Base-by-base conservation (phyloP, 768 basidiomycete species). In the Boletus vinaceobasis region DNA sequence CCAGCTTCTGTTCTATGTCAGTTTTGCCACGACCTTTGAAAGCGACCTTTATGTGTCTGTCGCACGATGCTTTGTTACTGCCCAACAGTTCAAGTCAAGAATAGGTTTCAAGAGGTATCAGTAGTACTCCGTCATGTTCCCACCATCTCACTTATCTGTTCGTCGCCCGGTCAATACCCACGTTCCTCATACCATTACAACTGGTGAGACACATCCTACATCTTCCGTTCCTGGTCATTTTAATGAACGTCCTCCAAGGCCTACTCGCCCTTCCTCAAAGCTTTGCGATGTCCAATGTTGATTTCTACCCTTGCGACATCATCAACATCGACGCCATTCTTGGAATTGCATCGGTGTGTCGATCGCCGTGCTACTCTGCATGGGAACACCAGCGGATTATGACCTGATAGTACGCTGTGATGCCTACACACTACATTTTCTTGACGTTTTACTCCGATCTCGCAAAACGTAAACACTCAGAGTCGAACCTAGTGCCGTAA, bases 351-450 rank as follows among this genome's bases (percentile, higher is more conserved):
- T 61, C 73, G 3, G 73, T 74, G 31, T 21, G 68, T 63, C 2
- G 13, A 29, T 27, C 3, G 15, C 7, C 1, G n/a, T 32, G 42
- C n/a, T 14, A n/a, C 21, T 29, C 33, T 29, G 21, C 21, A 7
- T 29, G 14, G 11, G 8, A 13, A 13, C 15, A 23, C 5, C 5
- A n/a, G 7, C 11, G 57, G 27, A 57, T 32, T 7, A 21, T 21
- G 1, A n/a, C 27, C 17, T n/a, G 27, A 48, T 51, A 73, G 57
- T 83, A 79, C 56, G 68, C 73, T 31, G 68, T 73, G 2, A 83
- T 84, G 83, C 83, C 81, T 0, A 53, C 72, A 35, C 84, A 81
- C 53, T 78, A 80, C 61, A 71, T 84, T 50, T 82, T 80, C 70
- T 61, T 83, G 75, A 79, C 68, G 2, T 78, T 81, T 59, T 81